These are phyloP conservation scores for Oryza meridionalis DNA, from an alignment of 176 grass and related monocot species.

Conservation along the genomic window DNA sequence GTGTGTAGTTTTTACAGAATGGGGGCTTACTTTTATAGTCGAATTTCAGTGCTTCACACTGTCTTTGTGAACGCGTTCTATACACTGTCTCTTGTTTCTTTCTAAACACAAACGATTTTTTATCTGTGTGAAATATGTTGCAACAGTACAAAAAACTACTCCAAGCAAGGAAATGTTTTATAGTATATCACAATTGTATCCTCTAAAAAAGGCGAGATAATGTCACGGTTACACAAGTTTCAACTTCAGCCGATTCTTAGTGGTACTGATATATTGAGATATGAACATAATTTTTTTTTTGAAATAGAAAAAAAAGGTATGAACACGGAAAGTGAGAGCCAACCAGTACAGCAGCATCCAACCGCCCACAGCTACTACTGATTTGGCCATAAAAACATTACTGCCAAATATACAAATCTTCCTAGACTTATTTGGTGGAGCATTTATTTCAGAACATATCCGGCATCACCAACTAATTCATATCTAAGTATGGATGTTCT, in stretches of 20 bases:
- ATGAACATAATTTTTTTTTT: background rate
- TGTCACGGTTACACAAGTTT: background rate
- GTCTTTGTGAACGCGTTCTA: background rate
- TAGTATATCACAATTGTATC: background rate
- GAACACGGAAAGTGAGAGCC: no score
- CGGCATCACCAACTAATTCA: no score
- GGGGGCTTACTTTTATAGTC: background rate
- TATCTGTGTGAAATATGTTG: background rate
- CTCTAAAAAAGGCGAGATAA: background rate
- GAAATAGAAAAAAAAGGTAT: no score
- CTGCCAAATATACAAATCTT: background rate
- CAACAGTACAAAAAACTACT: background rate
- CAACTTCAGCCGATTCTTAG: background rate
- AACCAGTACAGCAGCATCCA: background rate
- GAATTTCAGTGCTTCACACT: background rate
- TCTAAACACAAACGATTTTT: background rate
- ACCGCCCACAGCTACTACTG: no score
- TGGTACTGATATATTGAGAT: background rate
- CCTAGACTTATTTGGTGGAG: background rate
- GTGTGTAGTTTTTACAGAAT: no score
- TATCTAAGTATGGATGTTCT: no score
- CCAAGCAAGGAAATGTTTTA: background rate
- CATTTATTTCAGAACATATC: no score
- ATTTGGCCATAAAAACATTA: background rate
- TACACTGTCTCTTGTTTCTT: background rate